phyloP scores from a whole-genome alignment of 2,329 filamentous ascomycete genomes.

The Ascochyta clinopodiicola region DNA sequence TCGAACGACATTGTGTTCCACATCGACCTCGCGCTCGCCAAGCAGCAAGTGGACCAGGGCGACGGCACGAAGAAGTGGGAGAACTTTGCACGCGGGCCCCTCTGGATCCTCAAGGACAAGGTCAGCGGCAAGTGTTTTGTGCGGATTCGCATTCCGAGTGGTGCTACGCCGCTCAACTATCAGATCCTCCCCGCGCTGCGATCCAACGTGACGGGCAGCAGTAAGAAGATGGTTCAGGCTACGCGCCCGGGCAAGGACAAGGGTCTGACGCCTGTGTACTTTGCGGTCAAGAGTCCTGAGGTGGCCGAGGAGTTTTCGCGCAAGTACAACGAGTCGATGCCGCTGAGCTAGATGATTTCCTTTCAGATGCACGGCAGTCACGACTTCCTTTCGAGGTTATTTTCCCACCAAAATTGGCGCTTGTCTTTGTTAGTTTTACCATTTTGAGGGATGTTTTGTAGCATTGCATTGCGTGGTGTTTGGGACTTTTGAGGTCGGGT shows the following conservation, averaged over 20 bases:
- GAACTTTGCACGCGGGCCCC: conserved; percentile 39
- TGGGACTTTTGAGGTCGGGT: conserved; percentile 10
- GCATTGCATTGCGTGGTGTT: conserved; percentile 29
- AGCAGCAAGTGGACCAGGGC: conserved; percentile 35
- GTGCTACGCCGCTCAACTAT: conserved; percentile 43
- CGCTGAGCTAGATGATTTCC: conserved; percentile 18
- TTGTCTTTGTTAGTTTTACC: not conserved
- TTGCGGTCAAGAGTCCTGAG: conserved; percentile 38
- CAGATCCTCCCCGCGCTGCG: conserved; percentile 36
- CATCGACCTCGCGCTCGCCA: conserved; percentile 35
- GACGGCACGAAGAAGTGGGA: conserved; percentile 39
- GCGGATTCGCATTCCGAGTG: conserved; percentile 42
- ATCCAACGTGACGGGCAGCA: conserved; percentile 31
- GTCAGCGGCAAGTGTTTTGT: conserved; percentile 40
- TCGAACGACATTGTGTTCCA: conserved; percentile 46
- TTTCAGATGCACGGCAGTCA: not conserved
- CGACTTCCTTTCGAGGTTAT: not conserved
- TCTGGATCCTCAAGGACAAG: conserved; percentile 49
- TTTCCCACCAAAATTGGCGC: conserved; percentile 14
- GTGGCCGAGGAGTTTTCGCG: conserved; percentile 39
- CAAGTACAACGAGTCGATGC: conserved; percentile 38
- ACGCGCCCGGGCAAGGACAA: conserved; percentile 34
- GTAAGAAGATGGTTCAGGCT: conserved; percentile 40
- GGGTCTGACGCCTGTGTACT: conserved; percentile 29
- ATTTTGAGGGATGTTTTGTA: conserved; percentile 9